Evolutionary conservation across 2,329 filamentous ascomycete species (phyloP).

Genomic region (Leptosphaerulina australis): DNA sequence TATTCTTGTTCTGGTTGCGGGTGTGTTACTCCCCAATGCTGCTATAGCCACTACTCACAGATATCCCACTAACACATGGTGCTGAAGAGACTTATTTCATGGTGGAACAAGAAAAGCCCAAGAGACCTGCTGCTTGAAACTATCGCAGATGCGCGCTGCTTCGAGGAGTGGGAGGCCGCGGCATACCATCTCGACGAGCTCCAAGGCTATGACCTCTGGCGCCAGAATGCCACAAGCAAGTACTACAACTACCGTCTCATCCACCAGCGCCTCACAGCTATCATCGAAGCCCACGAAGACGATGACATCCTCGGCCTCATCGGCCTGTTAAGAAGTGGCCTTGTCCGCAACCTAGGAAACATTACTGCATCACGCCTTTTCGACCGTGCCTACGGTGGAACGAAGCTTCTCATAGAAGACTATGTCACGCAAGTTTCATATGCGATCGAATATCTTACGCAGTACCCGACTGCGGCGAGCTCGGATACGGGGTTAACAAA

Average conservation of each 20-base stretch:
- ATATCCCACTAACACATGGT: slow-evolving; percentile 14
- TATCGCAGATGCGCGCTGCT: slow-evolving; percentile 70
- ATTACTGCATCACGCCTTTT: slow-evolving; percentile 83
- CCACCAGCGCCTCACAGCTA: slow-evolving; percentile 72
- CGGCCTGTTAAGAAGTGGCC: slow-evolving; percentile 77
- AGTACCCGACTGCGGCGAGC: slow-evolving; percentile 63
- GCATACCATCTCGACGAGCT: slow-evolving; percentile 82
- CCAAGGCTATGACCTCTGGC: slow-evolving; percentile 82
- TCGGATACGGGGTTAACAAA: slow-evolving; percentile 63
- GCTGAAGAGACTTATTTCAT: slow-evolving; percentile 68
- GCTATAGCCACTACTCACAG: slow-evolving; percentile 4
- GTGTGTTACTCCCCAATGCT: slow-evolving; percentile 37
- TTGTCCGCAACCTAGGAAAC: slow-evolving; percentile 86
- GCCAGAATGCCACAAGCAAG: slow-evolving; percentile 78
- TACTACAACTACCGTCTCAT: slow-evolving; percentile 90
- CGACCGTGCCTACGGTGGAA: slow-evolving; percentile 84
- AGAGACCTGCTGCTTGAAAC: slow-evolving; percentile 69
- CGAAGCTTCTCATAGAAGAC: slow-evolving; percentile 88
- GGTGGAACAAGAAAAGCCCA: slow-evolving; percentile 70
- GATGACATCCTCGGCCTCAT: slow-evolving; percentile 76
- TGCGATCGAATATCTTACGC: slow-evolving; percentile 76
- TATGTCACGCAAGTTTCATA: slow-evolving; percentile 86
- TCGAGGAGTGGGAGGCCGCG: slow-evolving; percentile 86
- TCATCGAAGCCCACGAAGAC: slow-evolving; percentile 71
- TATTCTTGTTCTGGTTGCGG: slow-evolving; percentile 50